Evolutionary conservation across 169 alveolate species (phyloP), one percentile per base, ranked within the genome.

Genomic region (Babesia caballi): DNA sequence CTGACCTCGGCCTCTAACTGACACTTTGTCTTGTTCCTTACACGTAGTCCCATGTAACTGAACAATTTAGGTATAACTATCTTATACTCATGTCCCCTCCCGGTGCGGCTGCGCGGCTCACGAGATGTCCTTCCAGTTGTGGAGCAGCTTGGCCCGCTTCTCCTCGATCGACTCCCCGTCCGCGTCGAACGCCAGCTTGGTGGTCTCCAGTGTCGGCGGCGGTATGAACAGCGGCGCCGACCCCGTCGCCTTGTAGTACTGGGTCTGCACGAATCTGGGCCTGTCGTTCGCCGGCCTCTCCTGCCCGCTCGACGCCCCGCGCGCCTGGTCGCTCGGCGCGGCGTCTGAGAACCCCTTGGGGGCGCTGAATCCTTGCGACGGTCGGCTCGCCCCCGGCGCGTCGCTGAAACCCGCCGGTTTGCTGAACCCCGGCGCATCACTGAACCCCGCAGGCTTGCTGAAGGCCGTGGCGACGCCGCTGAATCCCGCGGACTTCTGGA

Each of bases 131-230:
- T 57, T 40, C 82, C 86, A 76, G 68, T 66, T 66, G 66, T 63
- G 38, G 8, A 54, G 32, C 19, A 52, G 27, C 46, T 66, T 77
- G 8, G 89, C 86, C 3, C 89, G 65, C 46, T 21, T 57, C 40
- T 82, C 89, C 65, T 75, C 86, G 19, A 82, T 73, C 21, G 89
- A 82, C 27, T 52, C 87, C 35, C 53, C 28, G 25, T 78, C 87
- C 3, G 66, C 38, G 14, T 73, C 58, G 69, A 58, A 69, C 19
- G 83, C 65, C 15, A 78, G 76, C 44, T 69, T 67, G 19, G 87
- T 78, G 63, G 54, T 78, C 21, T 19, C 71, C 35, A 78, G 60
- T 23, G 87, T 17, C 23, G 87, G 87, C 33, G 82, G 50, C 30
- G 87, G 87, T n/a, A 68, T 59, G 66, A 44, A 70, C 30, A 78